phyloP scores from a whole-genome alignment of 352 stramenopile species.

The Phytophthora ramorum region DNA sequence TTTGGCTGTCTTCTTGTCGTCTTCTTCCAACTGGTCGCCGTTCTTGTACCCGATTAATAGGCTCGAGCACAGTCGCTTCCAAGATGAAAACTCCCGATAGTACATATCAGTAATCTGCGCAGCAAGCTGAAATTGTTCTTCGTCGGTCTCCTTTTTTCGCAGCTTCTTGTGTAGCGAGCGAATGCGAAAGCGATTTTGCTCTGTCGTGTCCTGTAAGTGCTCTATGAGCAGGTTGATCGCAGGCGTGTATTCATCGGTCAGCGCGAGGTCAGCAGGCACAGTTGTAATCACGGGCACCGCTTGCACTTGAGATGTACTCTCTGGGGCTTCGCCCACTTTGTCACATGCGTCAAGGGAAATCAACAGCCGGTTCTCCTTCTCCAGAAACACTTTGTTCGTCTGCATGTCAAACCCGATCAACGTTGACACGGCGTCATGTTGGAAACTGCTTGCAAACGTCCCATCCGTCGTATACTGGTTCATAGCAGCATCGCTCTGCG shows the following conservation, averaged over 20 bases:
- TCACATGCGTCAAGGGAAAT: conserved; percentile 61
- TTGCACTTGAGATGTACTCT: conserved; percentile 10
- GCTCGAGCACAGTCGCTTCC: conserved; percentile 79
- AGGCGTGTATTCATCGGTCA: conserved; percentile 73
- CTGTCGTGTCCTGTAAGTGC: conserved; percentile 76
- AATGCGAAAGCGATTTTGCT: conserved; percentile 72
- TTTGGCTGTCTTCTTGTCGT: conserved; percentile 20
- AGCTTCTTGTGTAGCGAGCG: conserved; percentile 60
- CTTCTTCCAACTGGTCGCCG: conserved; percentile 7
- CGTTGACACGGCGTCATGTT: conserved; percentile 62
- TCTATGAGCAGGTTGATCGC: conserved; percentile 81
- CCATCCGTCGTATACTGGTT: conserved; percentile 29
- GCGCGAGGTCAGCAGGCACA: not conserved
- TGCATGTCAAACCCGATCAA: conserved; percentile 55
- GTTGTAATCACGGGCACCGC: conserved; percentile 1
- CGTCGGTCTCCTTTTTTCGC: conserved; percentile 37
- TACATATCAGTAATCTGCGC: conserved; percentile 65
- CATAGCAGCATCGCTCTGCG: conserved; percentile 17
- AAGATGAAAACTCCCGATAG: conserved; percentile 78
- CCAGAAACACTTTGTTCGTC: conserved; percentile 49
- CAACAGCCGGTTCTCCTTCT: conserved; percentile 47
- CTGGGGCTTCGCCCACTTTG: conserved; percentile 7
- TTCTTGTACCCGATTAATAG: conserved; percentile 65
- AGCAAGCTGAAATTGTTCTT: conserved; percentile 33
- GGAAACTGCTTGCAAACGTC: conserved; percentile 62